Evolutionary conservation across 345 rosid genomes (phyloP).

Genomic region (Eucalyptus brandiana): DNA sequence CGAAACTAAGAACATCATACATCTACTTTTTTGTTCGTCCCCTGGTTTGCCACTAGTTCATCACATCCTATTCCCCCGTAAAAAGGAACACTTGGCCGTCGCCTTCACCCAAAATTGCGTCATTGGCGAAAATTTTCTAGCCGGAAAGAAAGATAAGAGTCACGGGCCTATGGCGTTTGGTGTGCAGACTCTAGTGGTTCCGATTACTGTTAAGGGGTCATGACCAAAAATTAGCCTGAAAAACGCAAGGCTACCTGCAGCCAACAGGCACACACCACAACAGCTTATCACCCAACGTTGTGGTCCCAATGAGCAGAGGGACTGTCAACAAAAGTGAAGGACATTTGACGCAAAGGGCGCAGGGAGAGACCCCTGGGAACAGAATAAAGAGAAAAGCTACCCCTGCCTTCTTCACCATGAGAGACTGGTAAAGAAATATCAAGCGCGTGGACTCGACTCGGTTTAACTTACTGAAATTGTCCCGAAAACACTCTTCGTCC

Average conservation of each 20-base stretch:
- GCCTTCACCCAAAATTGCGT: neutral
- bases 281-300: neutral
- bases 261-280: neutral
- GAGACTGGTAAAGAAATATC: neutral
- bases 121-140: neutral
- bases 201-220: neutral
- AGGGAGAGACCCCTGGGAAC: neutral
- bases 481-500: neutral
- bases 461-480: neutral
- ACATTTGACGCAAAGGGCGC: neutral
- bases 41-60: neutral
- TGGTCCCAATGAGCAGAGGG: neutral
- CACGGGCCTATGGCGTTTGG: neutral
- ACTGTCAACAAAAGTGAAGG: neutral
- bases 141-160: neutral
- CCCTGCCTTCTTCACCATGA: neutral
- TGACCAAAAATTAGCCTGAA: neutral
- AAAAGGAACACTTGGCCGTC: neutral
- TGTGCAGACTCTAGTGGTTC: neutral
- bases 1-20: neutral
- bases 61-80: neutral
- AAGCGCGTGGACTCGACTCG: neutral
- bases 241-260: neutral
- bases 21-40: neutral
- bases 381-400: neutral